phyloP scores from a whole-genome alignment of 148 eudicot genomes.

The Camellia japonica region DNA sequence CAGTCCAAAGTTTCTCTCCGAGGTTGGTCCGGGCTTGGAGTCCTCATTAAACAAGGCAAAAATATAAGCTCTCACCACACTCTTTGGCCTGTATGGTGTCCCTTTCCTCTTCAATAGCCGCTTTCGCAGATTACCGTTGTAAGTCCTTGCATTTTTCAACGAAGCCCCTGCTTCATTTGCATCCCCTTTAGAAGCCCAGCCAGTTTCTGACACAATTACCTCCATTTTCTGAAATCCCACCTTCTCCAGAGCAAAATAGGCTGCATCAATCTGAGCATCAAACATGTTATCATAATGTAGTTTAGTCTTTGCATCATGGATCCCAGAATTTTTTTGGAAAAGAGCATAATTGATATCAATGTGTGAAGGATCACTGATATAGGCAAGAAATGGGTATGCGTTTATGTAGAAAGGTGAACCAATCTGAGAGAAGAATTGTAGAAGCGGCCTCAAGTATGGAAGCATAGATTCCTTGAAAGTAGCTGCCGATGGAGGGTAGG shows the following conservation, averaged over 20 bases:
- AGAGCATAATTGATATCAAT: slow-evolving; percentile 70
- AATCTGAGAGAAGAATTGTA: slow-evolving; percentile 51
- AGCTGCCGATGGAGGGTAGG: slow-evolving; percentile 77
- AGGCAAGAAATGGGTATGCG: slow-evolving; percentile 83
- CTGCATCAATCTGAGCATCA: slow-evolving; percentile 73
- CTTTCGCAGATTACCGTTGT: slow-evolving; percentile 58
- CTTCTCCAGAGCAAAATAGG: slow-evolving; percentile 69
- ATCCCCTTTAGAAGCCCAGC: slow-evolving; percentile 89
- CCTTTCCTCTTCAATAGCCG: slow-evolving; percentile 66
- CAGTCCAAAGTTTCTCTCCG: slow-evolving; percentile 85
- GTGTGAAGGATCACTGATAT: slow-evolving; percentile 53
- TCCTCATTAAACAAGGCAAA: slow-evolving; percentile 84
- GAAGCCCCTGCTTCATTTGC: slow-evolving; percentile 56
- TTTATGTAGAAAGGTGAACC: slow-evolving; percentile 74
- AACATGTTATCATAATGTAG: slow-evolving; percentile 88
- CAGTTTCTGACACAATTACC: slow-evolving; percentile 87
- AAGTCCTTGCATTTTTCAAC: slow-evolving; percentile 54
- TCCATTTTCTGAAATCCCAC: slow-evolving; percentile 59
- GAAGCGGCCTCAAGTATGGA: slow-evolving; percentile 68
- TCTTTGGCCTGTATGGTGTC: slow-evolving; percentile 70
- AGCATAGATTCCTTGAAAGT: slow-evolving; percentile 60
- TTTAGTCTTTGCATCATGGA: slow-evolving; percentile 52
- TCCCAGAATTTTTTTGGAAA: slow-evolving; percentile 51
- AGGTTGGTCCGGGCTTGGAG: slow-evolving; percentile 83
- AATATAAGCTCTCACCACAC: slow-evolving; percentile 55